Evolutionary conservation across 2,329 filamentous ascomycete species (phyloP).

Genomic region (Pyricularia grisea): DNA sequence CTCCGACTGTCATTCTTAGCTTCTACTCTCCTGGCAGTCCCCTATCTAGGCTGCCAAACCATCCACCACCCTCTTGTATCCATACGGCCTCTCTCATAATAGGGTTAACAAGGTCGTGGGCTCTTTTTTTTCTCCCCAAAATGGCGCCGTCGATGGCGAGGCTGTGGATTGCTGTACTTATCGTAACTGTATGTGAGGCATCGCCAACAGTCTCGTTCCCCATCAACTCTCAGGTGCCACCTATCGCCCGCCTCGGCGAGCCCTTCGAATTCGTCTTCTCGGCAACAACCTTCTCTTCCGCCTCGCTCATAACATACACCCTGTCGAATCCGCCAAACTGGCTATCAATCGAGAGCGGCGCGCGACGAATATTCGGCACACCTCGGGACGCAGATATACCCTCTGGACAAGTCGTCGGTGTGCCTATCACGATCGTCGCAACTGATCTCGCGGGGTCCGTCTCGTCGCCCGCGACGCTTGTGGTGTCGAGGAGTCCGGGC

Average conservation of each 20-base stretch:
- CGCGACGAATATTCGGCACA: conserved; percentile 60
- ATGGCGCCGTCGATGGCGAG: neutral
- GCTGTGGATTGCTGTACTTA: neutral
- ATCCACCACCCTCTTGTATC: neutral
- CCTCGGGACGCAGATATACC: conserved; percentile 44
- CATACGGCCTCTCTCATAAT: neutral
- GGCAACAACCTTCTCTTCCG: conserved; percentile 61
- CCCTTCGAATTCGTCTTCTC: conserved; percentile 66
- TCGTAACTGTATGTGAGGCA: conserved; percentile 11
- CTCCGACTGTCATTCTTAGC: neutral
- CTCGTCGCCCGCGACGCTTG: conserved; percentile 57
- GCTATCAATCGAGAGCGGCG: conserved; percentile 60
- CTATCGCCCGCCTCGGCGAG: conserved; percentile 60
- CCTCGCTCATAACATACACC: conserved; percentile 52
- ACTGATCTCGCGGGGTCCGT: conserved; percentile 55
- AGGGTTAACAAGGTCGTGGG: neutral
- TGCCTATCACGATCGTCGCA: conserved; percentile 58
- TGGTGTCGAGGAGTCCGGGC: conserved; percentile 51
- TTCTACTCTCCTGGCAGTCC: neutral
- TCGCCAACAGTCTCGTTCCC: conserved; percentile 51
- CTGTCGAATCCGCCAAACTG: conserved; percentile 59
- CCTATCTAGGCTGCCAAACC: neutral
- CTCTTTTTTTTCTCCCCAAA: neutral
- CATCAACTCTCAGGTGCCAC: conserved; percentile 76
- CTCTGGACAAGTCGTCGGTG: conserved; percentile 43